Conservation (phyloP, 148 eudicot genomes). For the Drosera capensis region DNA sequence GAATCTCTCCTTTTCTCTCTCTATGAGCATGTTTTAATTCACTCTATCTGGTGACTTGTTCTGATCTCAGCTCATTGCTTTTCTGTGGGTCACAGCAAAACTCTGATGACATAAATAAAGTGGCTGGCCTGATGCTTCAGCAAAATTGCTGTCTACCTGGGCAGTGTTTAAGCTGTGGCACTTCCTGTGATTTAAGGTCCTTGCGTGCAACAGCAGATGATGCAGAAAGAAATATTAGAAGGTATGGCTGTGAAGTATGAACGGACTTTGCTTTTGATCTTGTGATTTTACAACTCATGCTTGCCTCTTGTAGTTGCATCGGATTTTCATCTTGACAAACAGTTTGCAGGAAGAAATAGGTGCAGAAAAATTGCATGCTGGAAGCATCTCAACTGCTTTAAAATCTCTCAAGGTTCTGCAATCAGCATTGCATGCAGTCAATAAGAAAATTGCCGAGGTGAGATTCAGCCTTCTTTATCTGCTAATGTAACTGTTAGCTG, state of each 20-base stretch:
- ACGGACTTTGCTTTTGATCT: not conserved
- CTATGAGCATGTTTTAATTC: not conserved
- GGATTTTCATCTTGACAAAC: slow-evolving; percentile 7
- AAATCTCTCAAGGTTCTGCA: slow-evolving; percentile 32
- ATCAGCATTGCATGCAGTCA: slow-evolving; percentile 49
- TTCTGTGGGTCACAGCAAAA: slow-evolving; percentile 27
- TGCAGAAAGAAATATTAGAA: slow-evolving; percentile 26
- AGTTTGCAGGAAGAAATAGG: slow-evolving; percentile 44
- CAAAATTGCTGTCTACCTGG: slow-evolving; percentile 23
- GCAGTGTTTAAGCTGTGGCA: slow-evolving; percentile 62
- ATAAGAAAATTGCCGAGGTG: slow-evolving; percentile 84
- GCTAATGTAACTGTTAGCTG: too few relatives aligned
- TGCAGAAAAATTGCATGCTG: slow-evolving; percentile 19
- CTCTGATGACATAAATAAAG: slow-evolving; percentile 18
- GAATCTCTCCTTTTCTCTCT: too few relatives aligned
- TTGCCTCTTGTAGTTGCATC: slow-evolving; percentile 1
- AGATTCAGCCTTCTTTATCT: slow-evolving; percentile 12
- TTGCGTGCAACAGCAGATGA: slow-evolving; percentile 18
- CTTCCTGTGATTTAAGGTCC: slow-evolving; percentile 30
- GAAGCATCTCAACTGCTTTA: slow-evolving; percentile 31
- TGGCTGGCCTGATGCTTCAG: slow-evolving; percentile 36
- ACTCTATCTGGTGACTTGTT: not conserved
- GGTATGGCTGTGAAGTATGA: slow-evolving; percentile 20
- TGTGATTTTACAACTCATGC: not conserved
- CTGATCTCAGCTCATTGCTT: not conserved